Evolutionary conservation across 768 basidiomycete genomes (phyloP).

Genomic region (Pleurotus pulmonarius): DNA sequence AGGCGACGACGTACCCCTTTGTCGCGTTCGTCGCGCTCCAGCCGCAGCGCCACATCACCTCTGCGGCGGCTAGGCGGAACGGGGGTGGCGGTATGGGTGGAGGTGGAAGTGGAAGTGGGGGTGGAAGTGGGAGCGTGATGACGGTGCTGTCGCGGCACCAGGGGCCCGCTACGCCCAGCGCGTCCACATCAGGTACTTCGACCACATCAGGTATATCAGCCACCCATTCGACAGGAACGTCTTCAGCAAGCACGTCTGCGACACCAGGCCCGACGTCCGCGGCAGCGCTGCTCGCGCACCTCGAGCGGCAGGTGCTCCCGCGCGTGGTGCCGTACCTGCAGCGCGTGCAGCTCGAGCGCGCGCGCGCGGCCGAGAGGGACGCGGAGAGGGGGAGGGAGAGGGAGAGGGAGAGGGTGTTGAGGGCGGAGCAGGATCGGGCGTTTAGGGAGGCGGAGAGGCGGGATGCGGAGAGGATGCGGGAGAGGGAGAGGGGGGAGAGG

Average conservation of each 20-base stretch:
- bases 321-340: constrained; percentile 75
- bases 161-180: too few relatives aligned
- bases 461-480: constrained; percentile 27
- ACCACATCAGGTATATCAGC: constrained; percentile 42
- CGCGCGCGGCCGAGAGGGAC: constrained; percentile 33
- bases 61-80: constrained; percentile 24
- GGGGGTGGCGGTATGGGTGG: too few relatives aligned
- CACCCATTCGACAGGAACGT: constrained; percentile 84
- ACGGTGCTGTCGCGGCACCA: too few relatives aligned
- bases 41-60: constrained; percentile 47
- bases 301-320: constrained; percentile 72
- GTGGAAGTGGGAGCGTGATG: too few relatives aligned
- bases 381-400: constrained; percentile 28
- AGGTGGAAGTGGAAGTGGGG: too few relatives aligned
- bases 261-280: constrained; percentile 55
- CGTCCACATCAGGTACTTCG: not conserved
- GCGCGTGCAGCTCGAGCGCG: constrained; percentile 49
- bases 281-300: constrained; percentile 56
- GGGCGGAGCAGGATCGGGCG: constrained; percentile 77
- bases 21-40: constrained; percentile 90
- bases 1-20: constrained; percentile 90
- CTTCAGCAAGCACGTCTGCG: constrained; percentile 27
- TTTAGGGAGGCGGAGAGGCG: constrained; percentile 59
- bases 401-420: constrained; percentile 21
- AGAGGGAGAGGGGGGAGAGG: constrained; percentile 30